phyloP scores from a whole-genome alignment of 2,329 filamentous ascomycete species.

The Zymoseptoria brevis region DNA sequence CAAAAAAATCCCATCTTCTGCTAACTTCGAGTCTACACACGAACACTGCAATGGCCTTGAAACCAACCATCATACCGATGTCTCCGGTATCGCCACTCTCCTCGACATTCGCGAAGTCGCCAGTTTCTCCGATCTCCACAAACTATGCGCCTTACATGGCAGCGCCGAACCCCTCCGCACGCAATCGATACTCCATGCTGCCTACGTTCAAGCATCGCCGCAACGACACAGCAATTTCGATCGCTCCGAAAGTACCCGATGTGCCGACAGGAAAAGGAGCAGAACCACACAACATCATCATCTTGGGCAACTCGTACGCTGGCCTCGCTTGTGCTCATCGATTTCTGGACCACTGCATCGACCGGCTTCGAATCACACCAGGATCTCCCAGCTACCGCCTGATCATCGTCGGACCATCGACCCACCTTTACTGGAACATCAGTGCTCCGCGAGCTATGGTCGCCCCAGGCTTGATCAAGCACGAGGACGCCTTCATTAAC shows the following conservation, averaged over 20 bases:
- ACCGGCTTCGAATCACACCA: constrained; percentile 21
- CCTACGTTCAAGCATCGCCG: background rate
- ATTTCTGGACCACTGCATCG: constrained; percentile 29
- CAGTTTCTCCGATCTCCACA: background rate
- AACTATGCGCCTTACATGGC: background rate
- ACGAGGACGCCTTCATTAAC: constrained; percentile 30
- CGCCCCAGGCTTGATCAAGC: constrained; percentile 27
- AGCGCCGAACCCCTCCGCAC: background rate
- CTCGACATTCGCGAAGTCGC: background rate
- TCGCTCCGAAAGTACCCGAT: background rate
- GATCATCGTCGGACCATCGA: constrained; percentile 29
- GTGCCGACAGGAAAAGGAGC: constrained; percentile 11
- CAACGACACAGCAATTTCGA: background rate
- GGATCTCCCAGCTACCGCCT: constrained; percentile 27
- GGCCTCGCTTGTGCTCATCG: constrained; percentile 32
- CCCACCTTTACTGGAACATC: constrained; percentile 34
- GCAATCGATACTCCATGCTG: background rate
- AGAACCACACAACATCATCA: constrained; percentile 30
- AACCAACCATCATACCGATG: background rate
- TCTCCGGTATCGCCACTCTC: background rate
- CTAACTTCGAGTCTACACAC: background rate
- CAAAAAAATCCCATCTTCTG: background rate
- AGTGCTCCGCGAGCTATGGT: constrained; percentile 32
- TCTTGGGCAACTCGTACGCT: constrained; percentile 33
- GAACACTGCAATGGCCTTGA: background rate